A percentile compares a stretch with the other conserved stretches of the same genome.
phyloP scores from a whole-genome alignment of 352 stramenopile genomes.

The Achlya hypogyna region DNA sequence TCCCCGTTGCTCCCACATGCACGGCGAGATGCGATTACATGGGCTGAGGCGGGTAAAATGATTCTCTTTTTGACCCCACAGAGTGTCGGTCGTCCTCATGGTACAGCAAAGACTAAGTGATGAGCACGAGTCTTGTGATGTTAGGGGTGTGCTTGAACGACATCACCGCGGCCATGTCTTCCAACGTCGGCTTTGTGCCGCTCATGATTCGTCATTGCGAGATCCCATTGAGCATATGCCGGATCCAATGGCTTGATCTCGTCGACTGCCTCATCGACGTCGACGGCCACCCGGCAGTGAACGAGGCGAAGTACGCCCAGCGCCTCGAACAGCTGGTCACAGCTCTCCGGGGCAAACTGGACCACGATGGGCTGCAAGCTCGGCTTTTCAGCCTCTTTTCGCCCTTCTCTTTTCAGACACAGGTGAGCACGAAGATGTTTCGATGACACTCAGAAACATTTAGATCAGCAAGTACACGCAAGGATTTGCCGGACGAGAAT shows the following conservation, averaged over 20 bases:
- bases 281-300: conserved; percentile 27
- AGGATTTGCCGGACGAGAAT: conserved; percentile 48
- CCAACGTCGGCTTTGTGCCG: conserved; percentile 56
- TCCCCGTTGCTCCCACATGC: conserved; percentile 8
- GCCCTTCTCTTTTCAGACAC: conserved; percentile 59
- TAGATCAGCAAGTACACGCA: conserved; percentile 62
- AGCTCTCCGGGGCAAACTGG: conserved; percentile 46
- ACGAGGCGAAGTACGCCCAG: conserved; percentile 40
- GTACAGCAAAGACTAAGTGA: background rate
- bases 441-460: background rate
- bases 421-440: conserved; percentile 3
- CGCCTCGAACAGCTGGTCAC: conserved; percentile 45
- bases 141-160: conserved; percentile 55
- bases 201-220: conserved; percentile 63
- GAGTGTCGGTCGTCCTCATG: conserved; percentile 51
- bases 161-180: conserved; percentile 58
- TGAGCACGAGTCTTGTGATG: background rate
- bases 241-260: conserved; percentile 75
- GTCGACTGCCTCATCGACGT: conserved; percentile 54
- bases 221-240: conserved; percentile 71
- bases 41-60: conserved; percentile 50
- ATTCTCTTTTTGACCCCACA: conserved; percentile 60
- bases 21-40: conserved; percentile 38
- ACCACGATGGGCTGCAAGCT: conserved; percentile 65
- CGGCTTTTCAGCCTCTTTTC: conserved; percentile 50